A percentile compares a stretch with the other conserved stretches of the same genome.
phyloP scores from a whole-genome alignment of 2,329 filamentous ascomycete species.

The Verticillium dahliae region DNA sequence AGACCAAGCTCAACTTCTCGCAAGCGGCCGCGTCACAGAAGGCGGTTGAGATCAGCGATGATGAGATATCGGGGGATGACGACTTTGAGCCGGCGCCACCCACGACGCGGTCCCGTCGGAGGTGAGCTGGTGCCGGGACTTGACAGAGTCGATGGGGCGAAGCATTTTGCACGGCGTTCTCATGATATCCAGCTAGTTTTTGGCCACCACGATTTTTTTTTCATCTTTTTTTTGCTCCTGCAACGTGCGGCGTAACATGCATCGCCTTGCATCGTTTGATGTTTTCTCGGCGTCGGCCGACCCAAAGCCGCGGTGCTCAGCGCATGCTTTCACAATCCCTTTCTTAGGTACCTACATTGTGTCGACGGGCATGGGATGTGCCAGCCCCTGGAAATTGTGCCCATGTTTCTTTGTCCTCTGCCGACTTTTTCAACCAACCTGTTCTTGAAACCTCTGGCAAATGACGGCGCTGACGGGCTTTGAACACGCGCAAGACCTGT shows the following conservation, averaged over 20 bases:
- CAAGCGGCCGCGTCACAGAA: slow-evolving; percentile 36
- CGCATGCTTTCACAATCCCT: no score
- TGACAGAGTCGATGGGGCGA: neutral
- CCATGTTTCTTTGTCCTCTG: no score
- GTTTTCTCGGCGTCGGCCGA: no score
- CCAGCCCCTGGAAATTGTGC: no score
- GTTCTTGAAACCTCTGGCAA: neutral
- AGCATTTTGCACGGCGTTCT: neutral
- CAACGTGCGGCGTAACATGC: no score
- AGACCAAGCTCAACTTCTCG: slow-evolving; percentile 46
- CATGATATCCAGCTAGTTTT: neutral
- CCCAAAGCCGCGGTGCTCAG: no score
- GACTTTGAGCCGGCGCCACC: slow-evolving; percentile 48
- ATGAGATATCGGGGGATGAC: slow-evolving; percentile 58
- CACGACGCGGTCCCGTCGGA: slow-evolving; percentile 14
- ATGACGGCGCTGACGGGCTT: neutral
- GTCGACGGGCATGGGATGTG: no score
- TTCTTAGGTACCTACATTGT: no score
- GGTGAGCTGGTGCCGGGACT: slow-evolving; percentile 1
- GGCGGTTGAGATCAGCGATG: slow-evolving; percentile 55
- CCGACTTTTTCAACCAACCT: neutral
- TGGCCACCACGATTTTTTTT: slow-evolving; percentile 7
- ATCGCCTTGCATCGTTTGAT: neutral
- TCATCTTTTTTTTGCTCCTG: neutral
- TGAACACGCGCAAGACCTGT: no score